These are phyloP conservation scores for Globisporangium megalacanthum DNA, from an alignment of 352 stramenopile species.

Conservation along the genomic window DNA sequence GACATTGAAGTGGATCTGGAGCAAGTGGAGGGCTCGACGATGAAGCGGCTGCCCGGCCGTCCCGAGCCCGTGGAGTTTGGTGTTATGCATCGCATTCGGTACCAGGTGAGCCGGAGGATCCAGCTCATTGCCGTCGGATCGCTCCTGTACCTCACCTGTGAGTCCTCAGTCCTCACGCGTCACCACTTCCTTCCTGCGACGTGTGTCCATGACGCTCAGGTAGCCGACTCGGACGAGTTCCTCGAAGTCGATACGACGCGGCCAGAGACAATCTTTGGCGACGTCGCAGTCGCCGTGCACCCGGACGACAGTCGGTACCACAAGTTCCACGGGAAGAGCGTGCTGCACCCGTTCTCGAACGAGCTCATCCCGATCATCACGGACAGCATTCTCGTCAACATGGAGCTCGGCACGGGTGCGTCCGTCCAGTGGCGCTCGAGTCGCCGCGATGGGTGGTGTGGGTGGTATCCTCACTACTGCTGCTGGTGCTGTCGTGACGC, in stretches of 20 bases:
- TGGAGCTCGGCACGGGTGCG: constrained; percentile 97
- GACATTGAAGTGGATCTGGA: constrained; percentile 98
- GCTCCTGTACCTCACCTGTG: not conserved
- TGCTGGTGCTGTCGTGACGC: not conserved
- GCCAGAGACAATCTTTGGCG: constrained; percentile 98
- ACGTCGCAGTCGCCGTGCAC: constrained; percentile 97
- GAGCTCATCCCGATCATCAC: constrained; percentile 92
- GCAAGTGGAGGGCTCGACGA: constrained; percentile 90
- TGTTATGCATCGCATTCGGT: constrained; percentile 79
- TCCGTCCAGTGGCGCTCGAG: constrained; percentile 56
- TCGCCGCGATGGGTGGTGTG: not conserved
- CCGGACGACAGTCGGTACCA: constrained; percentile 93
- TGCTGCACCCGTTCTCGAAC: constrained; percentile 94
- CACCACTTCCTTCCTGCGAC: too few relatives aligned
- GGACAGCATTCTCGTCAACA: constrained; percentile 97
- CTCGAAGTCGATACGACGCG: constrained; percentile 96
- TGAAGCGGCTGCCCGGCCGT: constrained; percentile 70
- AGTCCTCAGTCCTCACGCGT: too few relatives aligned
- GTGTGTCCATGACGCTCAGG: constrained; percentile 5
- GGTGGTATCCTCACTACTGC: not conserved
- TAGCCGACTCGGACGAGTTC: constrained; percentile 53
- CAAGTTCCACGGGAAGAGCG: constrained; percentile 93
- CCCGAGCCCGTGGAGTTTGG: constrained; percentile 72
- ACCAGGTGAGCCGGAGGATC: constrained; percentile 32
- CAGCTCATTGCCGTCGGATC: not conserved